Conservation (phyloP, 78 protist genomes). For the Protostelium mycophagum region DNA sequence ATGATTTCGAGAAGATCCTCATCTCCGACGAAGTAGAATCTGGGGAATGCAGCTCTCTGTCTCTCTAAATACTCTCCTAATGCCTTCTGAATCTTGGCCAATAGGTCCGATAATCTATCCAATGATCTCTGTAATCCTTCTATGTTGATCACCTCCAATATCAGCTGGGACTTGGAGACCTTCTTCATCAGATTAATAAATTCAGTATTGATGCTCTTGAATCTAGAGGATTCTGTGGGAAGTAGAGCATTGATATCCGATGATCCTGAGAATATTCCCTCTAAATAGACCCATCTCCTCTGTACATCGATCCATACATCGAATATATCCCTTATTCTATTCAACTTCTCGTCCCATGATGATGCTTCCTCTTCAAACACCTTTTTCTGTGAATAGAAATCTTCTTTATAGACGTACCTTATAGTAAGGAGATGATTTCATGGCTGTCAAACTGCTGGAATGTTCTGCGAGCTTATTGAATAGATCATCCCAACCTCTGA, state of each 20-base stretch:
- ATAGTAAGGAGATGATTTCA: constrained; percentile 94
- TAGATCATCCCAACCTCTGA: constrained; percentile 96
- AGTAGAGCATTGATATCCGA: constrained; percentile 90
- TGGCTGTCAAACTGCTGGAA: constrained; percentile 62
- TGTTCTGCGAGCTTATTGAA: constrained; percentile 71
- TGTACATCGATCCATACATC: constrained; percentile 95
- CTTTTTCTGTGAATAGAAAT: background rate
- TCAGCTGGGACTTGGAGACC: constrained; percentile 55
- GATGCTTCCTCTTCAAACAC: constrained; percentile 82
- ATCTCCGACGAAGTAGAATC: constrained; percentile 99
- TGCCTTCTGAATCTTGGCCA: constrained; percentile 90
- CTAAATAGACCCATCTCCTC: constrained; percentile 94
- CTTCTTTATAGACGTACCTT: constrained; percentile 10
- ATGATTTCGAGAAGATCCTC: constrained; percentile 97
- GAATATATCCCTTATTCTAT: constrained; percentile 50
- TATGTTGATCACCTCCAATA: constrained; percentile 78
- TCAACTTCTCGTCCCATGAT: constrained; percentile 88
- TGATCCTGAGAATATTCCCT: constrained; percentile 89
- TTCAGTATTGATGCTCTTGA: constrained; percentile 79
- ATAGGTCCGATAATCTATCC: constrained; percentile 74
- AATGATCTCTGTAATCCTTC: constrained; percentile 65
- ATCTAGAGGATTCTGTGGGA: constrained; percentile 80
- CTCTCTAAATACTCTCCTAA: constrained; percentile 94
- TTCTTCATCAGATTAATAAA: constrained; percentile 79
- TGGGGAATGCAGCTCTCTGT: constrained; percentile 91